A percentile compares a stretch with the other conserved stretches of the same genome.
phyloP scores from a whole-genome alignment of 768 basidiomycete species.

The Amanita jacksonii region DNA sequence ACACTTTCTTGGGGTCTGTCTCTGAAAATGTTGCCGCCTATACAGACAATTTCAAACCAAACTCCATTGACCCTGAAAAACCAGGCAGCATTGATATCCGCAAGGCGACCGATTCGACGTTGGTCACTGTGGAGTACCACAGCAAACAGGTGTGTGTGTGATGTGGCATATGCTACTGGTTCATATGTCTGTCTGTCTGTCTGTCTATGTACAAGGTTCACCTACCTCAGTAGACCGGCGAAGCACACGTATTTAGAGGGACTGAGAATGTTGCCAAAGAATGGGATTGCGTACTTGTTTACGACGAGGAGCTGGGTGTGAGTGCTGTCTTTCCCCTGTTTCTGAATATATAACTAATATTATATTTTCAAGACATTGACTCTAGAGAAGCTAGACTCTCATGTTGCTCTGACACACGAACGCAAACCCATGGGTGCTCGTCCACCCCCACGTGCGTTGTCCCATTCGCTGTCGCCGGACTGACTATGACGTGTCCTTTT shows the following conservation, averaged over 20 bases:
- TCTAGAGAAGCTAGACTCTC: slow-evolving; percentile 68
- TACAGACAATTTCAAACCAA: slow-evolving; percentile 72
- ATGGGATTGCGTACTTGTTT: slow-evolving; percentile 70
- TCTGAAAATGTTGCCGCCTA: not conserved
- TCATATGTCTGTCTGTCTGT: slow-evolving; percentile 3
- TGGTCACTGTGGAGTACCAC: slow-evolving; percentile 54
- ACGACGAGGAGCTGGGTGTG: slow-evolving; percentile 66
- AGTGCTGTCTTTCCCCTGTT: slow-evolving; percentile 16
- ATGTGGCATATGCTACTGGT: not conserved
- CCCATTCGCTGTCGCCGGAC: slow-evolving; percentile 3
- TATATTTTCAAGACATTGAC: slow-evolving; percentile 56
- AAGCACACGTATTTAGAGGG: slow-evolving; percentile 49
- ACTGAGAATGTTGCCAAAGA: slow-evolving; percentile 52
- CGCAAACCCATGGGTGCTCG: slow-evolving; percentile 27
- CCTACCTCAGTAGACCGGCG: slow-evolving; percentile 30
- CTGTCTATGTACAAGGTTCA: no score
- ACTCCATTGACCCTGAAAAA: slow-evolving; percentile 54
- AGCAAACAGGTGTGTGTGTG: slow-evolving; percentile 45
- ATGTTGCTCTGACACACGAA: slow-evolving; percentile 44
- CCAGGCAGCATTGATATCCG: slow-evolving; percentile 59
- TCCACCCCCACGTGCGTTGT: slow-evolving; percentile 24
- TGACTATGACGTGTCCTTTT: slow-evolving; percentile 8
- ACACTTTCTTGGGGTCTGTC: no score
- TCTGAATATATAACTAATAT: slow-evolving; percentile 5
- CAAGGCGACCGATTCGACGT: slow-evolving; percentile 40